phyloP scores from a whole-genome alignment of 345 rosid species.

The Hibiscus mutabilis region DNA sequence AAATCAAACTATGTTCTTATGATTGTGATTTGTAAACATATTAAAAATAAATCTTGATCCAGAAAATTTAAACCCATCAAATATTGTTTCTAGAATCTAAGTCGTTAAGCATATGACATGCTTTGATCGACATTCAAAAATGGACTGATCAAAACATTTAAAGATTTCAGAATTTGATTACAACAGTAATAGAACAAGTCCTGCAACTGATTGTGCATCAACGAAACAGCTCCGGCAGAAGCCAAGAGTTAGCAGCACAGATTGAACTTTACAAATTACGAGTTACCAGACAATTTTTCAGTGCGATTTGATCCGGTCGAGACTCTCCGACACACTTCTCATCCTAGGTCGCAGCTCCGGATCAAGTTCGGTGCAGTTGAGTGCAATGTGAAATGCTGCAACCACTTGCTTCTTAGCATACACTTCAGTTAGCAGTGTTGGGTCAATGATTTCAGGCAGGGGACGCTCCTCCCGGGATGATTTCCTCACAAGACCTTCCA shows the following conservation, averaged over 20 bases:
- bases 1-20: too few relatives aligned
- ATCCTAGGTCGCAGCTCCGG: conserved; percentile 89
- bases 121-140: too few relatives aligned
- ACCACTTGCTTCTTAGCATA: conserved; percentile 61
- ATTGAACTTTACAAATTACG: conserved; percentile 19
- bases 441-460: conserved; percentile 69
- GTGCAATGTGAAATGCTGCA: conserved; percentile 66
- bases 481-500: conserved; percentile 59
- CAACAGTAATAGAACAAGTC: too few relatives aligned
- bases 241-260: background rate
- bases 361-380: conserved; percentile 80
- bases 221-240: too few relatives aligned
- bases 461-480: conserved; percentile 60
- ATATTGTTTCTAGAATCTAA: too few relatives aligned
- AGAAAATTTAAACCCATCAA: too few relatives aligned
- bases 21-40: too few relatives aligned
- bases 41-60: too few relatives aligned
- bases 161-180: too few relatives aligned
- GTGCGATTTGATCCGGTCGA: conserved; percentile 52
- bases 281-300: conserved; percentile 15
- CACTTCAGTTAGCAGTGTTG: conserved; percentile 48
- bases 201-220: too few relatives aligned
- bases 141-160: too few relatives aligned
- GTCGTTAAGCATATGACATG: too few relatives aligned
- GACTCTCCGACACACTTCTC: conserved; percentile 74